phyloP scores from a whole-genome alignment of 2,329 filamentous ascomycete species.

The Arachnomyces sp. region DNA sequence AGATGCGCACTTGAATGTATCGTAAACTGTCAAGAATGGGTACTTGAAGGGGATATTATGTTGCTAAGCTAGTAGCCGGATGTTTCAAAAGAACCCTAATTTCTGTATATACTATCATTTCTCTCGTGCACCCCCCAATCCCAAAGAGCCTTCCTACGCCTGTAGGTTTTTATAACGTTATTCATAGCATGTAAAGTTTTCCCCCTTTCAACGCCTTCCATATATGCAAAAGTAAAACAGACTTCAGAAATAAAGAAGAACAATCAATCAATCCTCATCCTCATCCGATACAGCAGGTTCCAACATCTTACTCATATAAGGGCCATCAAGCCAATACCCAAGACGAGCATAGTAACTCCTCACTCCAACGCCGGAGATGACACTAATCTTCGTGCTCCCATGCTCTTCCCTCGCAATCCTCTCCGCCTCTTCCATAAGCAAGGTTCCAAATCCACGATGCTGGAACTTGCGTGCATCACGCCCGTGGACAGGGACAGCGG shows the following conservation, averaged over 20 bases:
- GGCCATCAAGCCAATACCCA: constrained; percentile 88
- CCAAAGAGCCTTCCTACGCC: too few relatives aligned
- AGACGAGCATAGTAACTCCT: constrained; percentile 90
- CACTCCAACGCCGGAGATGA: constrained; percentile 96
- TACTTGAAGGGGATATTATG: too few relatives aligned
- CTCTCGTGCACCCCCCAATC: too few relatives aligned
- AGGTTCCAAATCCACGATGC: constrained; percentile 91
- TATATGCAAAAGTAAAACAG: constrained; percentile 10
- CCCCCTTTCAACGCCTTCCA: constrained; percentile 6
- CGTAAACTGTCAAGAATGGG: too few relatives aligned
- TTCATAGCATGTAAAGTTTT: too few relatives aligned
- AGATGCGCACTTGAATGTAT: too few relatives aligned
- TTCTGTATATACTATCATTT: too few relatives aligned
- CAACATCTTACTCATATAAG: constrained; percentile 58
- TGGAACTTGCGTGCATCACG: constrained; percentile 95
- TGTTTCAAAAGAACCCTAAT: too few relatives aligned
- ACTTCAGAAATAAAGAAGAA: too few relatives aligned
- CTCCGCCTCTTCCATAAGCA: constrained; percentile 97
- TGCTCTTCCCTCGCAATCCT: constrained; percentile 92
- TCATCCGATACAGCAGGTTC: constrained; percentile 34
- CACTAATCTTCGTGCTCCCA: constrained; percentile 85
- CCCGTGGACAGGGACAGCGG: constrained; percentile 93
- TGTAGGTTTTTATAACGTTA: too few relatives aligned
- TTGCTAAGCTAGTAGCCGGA: too few relatives aligned
- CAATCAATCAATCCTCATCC: constrained; percentile 16